Conservation (phyloP, 2,329 filamentous ascomycete species). For the Epichloe baconii region DNA sequence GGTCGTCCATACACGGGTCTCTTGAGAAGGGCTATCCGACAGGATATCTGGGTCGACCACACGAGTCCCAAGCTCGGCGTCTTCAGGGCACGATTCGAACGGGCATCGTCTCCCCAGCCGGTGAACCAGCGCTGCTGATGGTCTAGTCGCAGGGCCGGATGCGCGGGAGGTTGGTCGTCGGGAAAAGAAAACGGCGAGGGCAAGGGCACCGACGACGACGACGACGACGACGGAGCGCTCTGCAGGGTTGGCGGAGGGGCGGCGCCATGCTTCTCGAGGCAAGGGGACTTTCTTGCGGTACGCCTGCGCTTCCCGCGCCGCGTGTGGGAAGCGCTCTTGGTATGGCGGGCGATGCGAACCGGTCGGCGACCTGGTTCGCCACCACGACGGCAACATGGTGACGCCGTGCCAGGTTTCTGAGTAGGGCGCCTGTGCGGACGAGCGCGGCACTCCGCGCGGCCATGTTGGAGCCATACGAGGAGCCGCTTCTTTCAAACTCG, state of each 20-base stretch:
- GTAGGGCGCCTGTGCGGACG: constrained; percentile 57
- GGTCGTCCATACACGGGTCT: constrained; percentile 39
- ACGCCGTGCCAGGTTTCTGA: constrained; percentile 62
- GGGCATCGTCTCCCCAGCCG: constrained; percentile 71
- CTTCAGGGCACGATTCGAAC: constrained; percentile 43
- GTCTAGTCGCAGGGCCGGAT: constrained; percentile 55
- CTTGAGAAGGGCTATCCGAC: constrained; percentile 70
- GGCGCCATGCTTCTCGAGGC: constrained; percentile 30
- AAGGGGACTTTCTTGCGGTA: constrained; percentile 35
- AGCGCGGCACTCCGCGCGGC: constrained; percentile 67
- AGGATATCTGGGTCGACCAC: constrained; percentile 81
- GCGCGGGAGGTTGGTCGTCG: constrained; percentile 20
- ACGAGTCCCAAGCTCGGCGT: constrained; percentile 78
- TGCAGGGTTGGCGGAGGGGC: constrained; percentile 18
- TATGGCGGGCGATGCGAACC: constrained; percentile 39
- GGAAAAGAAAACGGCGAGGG: constrained; percentile 23
- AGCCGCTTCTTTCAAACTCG: constrained; percentile 57
- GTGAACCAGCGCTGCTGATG: constrained; percentile 94
- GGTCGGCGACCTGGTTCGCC: constrained; percentile 89
- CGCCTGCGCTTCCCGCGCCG: neutral
- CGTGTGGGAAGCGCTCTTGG: neutral
- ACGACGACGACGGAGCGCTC: neutral
- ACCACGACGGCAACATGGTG: constrained; percentile 76
- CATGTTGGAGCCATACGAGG: constrained; percentile 41
- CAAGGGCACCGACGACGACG: neutral